Conservation (phyloP, 2,329 filamentous ascomycete genomes). For the Elsinoe ampelina region DNA sequence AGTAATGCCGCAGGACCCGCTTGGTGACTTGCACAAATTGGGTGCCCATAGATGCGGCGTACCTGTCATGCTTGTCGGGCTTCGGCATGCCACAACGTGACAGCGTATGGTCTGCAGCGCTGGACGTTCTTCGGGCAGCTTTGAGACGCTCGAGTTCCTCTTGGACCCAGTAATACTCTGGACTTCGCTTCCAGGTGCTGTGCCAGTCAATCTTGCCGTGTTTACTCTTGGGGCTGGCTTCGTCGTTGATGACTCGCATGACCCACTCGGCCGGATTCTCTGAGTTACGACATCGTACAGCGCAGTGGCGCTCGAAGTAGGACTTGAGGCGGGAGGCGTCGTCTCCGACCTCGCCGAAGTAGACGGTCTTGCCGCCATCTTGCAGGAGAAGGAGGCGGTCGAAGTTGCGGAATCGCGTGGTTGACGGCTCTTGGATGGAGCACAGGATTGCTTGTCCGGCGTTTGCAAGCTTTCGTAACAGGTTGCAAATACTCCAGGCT, state of each 20-base stretch:
- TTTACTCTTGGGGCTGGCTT: not conserved
- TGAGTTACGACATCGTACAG: not conserved
- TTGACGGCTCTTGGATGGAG: not conserved
- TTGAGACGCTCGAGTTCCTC: not conserved
- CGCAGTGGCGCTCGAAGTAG: not conserved
- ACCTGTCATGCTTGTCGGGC: not conserved
- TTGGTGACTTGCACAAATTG: not conserved
- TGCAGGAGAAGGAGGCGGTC: not conserved
- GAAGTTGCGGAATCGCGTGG: not conserved
- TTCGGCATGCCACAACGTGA: not conserved
- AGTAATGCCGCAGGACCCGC: not conserved
- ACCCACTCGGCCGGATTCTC: not conserved
- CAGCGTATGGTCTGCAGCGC: not conserved
- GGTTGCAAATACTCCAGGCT: not conserved
- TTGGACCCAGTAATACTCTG: not conserved
- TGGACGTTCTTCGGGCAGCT: not conserved
- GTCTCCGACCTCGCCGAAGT: not conserved
- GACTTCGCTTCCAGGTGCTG: not conserved
- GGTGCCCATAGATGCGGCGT: not conserved
- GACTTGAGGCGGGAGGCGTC: not conserved
- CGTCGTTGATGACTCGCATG: not conserved
- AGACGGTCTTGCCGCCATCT: not conserved
- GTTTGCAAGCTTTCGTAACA: not conserved
- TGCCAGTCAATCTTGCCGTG: not conserved
- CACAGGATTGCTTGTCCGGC: not conserved